These are phyloP conservation scores for Lecanoromycetidae sp. DNA, from an alignment of 2,329 filamentous ascomycete genomes.

Conservation along the genomic window DNA sequence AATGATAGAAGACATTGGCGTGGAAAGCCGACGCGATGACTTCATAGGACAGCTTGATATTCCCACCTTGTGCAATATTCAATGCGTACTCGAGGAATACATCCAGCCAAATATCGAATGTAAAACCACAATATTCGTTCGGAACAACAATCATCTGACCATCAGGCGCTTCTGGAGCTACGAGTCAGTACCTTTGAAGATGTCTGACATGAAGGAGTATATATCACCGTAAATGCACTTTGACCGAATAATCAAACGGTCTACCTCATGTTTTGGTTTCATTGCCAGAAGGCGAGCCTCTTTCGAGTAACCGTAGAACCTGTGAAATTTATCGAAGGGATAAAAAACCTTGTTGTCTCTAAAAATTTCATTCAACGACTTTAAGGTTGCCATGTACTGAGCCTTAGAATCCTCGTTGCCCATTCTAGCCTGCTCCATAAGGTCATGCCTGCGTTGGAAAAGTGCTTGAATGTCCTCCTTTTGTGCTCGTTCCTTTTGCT, in stretches of 20 bases:
- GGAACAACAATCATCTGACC: constrained; percentile 29
- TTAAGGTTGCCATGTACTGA: constrained; percentile 48
- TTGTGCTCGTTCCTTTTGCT: constrained; percentile 21
- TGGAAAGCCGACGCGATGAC: constrained; percentile 66
- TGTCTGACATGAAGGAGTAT: constrained; percentile 22
- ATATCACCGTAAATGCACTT: constrained; percentile 34
- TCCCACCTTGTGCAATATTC: constrained; percentile 55
- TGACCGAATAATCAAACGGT: constrained; percentile 30
- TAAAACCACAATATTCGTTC: constrained; percentile 59
- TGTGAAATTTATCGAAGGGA: constrained; percentile 39
- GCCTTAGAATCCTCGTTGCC: constrained; percentile 27
- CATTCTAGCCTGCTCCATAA: constrained; percentile 6
- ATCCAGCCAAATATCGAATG: constrained; percentile 76
- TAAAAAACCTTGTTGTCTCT: constrained; percentile 49
- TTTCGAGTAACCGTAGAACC: constrained; percentile 38
- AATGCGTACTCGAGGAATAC: constrained; percentile 82
- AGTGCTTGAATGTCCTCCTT: constrained; percentile 15
- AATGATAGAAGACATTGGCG: constrained; percentile 70
- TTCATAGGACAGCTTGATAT: constrained; percentile 62
- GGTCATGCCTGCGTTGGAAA: constrained; percentile 1
- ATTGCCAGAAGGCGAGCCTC: constrained; percentile 30
- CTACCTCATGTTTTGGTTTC: constrained; percentile 25
- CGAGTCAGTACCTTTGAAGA: not conserved
- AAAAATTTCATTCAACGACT: constrained; percentile 50
- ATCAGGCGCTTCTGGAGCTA: not conserved